phyloP scores from a whole-genome alignment of 495 filamentous ascomycete species.

The Annulohypoxylon moriforme region DNA sequence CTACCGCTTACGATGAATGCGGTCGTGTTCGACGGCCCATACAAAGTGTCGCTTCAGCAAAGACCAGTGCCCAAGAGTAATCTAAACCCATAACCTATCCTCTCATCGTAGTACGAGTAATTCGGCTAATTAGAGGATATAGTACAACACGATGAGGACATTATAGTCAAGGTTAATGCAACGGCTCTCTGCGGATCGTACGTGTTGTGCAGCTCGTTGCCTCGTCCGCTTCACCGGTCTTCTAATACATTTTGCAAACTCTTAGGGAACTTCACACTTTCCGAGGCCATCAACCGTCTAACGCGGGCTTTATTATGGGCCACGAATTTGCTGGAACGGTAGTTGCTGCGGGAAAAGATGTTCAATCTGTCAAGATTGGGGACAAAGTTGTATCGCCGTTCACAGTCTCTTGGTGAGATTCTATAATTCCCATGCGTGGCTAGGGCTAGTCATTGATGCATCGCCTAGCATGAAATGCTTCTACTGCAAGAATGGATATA shows the following conservation, averaged over 20 bases:
- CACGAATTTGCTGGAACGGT: conserved; percentile 88
- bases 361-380: conserved; percentile 77
- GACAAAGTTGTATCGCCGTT: conserved; percentile 87
- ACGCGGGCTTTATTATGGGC: conserved; percentile 66
- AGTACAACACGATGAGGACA: conserved; percentile 77
- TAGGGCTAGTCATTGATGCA: conserved; percentile 17
- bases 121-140: conserved; percentile 44
- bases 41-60: conserved; percentile 71
- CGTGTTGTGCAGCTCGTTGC: conserved; percentile 46
- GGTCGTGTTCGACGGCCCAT: conserved; percentile 74
- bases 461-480: conserved; percentile 79
- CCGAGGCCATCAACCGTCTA: conserved; percentile 77
- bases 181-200: conserved; percentile 93
- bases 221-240: conserved; percentile 11
- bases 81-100: conserved; percentile 14
- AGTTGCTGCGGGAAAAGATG: conserved; percentile 71
- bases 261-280: conserved; percentile 89
- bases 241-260: conserved; percentile 9
- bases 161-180: conserved; percentile 85
- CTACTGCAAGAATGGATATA: conserved; percentile 86
- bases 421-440: neutral
- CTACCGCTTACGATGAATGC: conserved; percentile 69
- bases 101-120: neutral
- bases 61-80: conserved; percentile 68
- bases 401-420: conserved; percentile 82